Evolutionary conservation across 2,329 filamentous ascomycete species (phyloP).

Genomic region (Alternaria atra): DNA sequence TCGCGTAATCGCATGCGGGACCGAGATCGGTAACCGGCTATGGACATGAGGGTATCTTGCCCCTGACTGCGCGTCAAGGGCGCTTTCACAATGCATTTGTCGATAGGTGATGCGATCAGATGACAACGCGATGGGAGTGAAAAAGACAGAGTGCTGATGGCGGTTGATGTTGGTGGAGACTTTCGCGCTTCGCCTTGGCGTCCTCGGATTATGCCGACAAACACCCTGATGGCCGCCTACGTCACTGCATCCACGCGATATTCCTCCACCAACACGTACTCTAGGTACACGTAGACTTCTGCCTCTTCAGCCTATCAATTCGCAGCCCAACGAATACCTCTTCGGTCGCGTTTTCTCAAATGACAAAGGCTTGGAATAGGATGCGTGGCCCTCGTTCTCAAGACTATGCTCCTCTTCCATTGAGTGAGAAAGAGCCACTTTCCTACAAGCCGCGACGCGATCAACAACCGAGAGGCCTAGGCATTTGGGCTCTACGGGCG

Average conservation of each 20-base stretch:
- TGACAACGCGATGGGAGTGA: not conserved
- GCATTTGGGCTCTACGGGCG: conserved; percentile 28
- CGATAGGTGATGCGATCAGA: not conserved
- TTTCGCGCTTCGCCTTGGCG: not conserved
- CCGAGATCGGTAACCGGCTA: not conserved
- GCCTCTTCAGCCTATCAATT: not conserved
- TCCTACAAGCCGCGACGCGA: conserved; percentile 28
- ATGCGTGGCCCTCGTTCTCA: conserved; percentile 34
- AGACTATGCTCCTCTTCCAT: conserved; percentile 41
- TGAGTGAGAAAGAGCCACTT: conserved; percentile 39
- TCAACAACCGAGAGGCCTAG: conserved; percentile 16
- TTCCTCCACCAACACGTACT: not conserved
- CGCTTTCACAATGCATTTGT: not conserved
- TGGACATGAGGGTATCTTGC: not conserved
- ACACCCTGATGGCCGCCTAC: conserved; percentile 3
- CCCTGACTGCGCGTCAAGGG: conserved; percentile 8
- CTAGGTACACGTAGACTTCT: not conserved
- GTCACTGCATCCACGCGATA: not conserved
- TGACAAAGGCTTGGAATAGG: conserved; percentile 43
- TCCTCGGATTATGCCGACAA: not conserved
- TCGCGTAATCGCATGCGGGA: conserved; percentile 4
- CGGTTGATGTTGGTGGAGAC: conserved; percentile 4
- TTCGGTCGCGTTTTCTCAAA: conserved; percentile 7
- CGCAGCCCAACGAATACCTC: too few relatives aligned
- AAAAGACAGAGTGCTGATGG: not conserved